These are phyloP conservation scores for Trametes pubescens DNA, from an alignment of 1,284 basidiomycete genomes.

Conservation along the genomic window DNA sequence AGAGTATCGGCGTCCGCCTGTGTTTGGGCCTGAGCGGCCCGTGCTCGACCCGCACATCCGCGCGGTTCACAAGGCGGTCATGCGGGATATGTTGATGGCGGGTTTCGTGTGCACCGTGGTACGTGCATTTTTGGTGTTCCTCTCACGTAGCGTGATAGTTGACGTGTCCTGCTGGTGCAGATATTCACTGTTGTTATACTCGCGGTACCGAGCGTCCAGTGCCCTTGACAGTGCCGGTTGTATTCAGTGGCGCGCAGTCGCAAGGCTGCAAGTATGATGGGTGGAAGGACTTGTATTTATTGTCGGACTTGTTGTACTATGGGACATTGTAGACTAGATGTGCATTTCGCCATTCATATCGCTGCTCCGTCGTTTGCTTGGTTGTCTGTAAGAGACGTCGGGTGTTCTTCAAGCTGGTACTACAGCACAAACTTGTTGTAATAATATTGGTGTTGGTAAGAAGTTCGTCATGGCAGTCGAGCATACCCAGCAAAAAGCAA, in stretches of 20 bases:
- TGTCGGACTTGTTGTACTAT: background rate
- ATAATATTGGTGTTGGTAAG: too few relatives aligned
- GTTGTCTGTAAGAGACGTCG: too few relatives aligned
- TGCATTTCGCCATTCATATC: too few relatives aligned
- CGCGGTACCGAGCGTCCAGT: constrained; percentile 11
- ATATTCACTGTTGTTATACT: constrained; percentile 17
- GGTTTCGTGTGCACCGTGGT: constrained; percentile 29
- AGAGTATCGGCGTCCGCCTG: constrained; percentile 38
- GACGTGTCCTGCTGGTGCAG: constrained; percentile 2
- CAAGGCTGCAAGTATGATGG: too few relatives aligned
- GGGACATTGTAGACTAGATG: background rate
- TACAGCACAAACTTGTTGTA: too few relatives aligned
- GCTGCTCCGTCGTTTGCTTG: too few relatives aligned
- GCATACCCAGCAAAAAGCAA: background rate
- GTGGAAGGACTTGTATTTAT: background rate
- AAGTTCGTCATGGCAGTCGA: too few relatives aligned
- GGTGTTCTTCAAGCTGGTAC: too few relatives aligned
- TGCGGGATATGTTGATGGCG: constrained; percentile 42
- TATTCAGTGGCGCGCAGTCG: too few relatives aligned
- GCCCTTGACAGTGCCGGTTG: background rate
- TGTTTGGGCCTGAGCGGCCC: constrained; percentile 51
- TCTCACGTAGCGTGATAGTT: background rate
- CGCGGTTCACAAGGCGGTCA: constrained; percentile 44
- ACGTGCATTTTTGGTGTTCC: background rate
- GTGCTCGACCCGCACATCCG: constrained; percentile 50